phyloP scores from a whole-genome alignment of 2,329 filamentous ascomycete species.

The Fusarium aywerte region DNA sequence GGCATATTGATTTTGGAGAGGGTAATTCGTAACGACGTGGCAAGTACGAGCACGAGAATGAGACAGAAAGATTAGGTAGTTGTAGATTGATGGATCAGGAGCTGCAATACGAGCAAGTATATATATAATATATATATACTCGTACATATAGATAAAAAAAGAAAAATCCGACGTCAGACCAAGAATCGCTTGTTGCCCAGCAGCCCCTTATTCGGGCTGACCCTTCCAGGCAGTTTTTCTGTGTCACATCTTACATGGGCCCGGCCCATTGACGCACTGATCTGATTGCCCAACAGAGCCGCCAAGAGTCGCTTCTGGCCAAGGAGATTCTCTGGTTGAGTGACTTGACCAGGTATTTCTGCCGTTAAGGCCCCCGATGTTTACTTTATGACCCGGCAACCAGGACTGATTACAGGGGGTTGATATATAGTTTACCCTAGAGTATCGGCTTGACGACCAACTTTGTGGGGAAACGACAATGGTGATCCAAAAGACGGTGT shows the following conservation, averaged over 20 bases:
- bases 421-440: neutral
- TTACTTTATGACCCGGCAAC: conserved; percentile 30
- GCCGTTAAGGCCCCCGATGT: conserved; percentile 1
- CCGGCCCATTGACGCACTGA: conserved; percentile 12
- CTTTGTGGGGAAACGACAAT: neutral
- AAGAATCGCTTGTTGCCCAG: conserved; percentile 30
- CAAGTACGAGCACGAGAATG: neutral
- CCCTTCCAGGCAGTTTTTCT: conserved; percentile 12
- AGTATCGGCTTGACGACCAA: neutral
- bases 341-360: conserved; percentile 14
- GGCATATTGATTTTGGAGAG: too few species aligned
- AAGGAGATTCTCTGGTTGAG: too few species aligned
- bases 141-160: conserved; percentile 2
- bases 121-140: too few species aligned
- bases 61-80: neutral
- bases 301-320: conserved; percentile 16
- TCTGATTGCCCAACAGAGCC: conserved; percentile 9
- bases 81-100: neutral
- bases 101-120: neutral
- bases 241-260: conserved; percentile 15
- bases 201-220: conserved; percentile 15
- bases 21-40: neutral
- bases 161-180: conserved; percentile 8
- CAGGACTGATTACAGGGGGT: neutral
- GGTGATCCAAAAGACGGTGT: neutral